A percentile compares a stretch with the other conserved stretches of the same genome.
Evolutionary conservation across 129 eudicot species (phyloP).

Genomic region (Gnaphalium uliginosum): DNA sequence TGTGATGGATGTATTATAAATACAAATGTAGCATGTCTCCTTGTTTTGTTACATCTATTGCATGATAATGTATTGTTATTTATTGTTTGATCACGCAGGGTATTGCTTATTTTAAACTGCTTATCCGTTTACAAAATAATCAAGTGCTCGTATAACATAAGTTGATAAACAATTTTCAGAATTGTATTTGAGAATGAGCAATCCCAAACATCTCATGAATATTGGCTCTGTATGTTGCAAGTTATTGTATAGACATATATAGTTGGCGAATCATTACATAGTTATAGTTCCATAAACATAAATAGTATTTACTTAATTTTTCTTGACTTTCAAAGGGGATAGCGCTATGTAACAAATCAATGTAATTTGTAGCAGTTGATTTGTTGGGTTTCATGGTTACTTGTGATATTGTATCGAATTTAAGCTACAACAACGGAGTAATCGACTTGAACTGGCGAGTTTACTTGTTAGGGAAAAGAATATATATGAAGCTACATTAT

Average conservation of each 20-base stretch:
- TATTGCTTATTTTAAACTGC: not conserved
- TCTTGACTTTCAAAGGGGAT: not conserved
- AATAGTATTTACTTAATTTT: no score
- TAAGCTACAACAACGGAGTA: not conserved
- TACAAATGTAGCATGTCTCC: conserved; percentile 6
- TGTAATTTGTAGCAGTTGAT: not conserved
- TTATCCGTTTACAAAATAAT: not conserved
- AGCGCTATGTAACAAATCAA: not conserved
- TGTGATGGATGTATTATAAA: conserved; percentile 4
- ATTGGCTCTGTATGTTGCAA: not conserved
- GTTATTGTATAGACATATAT: conserved; percentile 1
- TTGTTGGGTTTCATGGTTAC: not conserved
- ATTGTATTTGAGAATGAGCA: not conserved
- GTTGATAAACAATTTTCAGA: not conserved
- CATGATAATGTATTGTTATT: not conserved
- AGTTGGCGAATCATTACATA: not conserved
- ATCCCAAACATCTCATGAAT: not conserved
- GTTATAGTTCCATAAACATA: no score
- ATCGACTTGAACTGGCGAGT: not conserved
- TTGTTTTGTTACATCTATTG: not conserved
- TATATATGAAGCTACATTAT: not conserved
- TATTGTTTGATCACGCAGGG: not conserved
- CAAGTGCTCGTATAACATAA: not conserved
- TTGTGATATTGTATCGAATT: not conserved
- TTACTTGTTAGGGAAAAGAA: not conserved